Evolutionary conservation across 2,329 filamentous ascomycete species (phyloP), one percentile per base, ranked within the genome.

Genomic region (Aureobasidium vineae): DNA sequence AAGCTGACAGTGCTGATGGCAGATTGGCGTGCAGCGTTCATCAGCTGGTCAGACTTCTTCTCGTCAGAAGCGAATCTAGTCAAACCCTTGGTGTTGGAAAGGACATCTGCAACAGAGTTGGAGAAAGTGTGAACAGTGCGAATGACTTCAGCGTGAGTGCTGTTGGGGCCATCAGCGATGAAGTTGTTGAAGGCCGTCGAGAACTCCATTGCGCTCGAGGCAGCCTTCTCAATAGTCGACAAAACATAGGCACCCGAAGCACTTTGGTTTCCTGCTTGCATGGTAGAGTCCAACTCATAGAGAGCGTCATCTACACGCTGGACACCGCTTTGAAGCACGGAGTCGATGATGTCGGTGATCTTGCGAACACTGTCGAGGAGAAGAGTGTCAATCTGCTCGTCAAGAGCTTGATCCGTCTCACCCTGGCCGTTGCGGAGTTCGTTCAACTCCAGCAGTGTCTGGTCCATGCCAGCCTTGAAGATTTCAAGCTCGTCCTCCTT

Each of bases 211-310:
- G 95, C 92, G 70, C 88, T 96, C 11, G 92, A 88, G 8, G 93
- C 95, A 0, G 95, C 93, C 81, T 98, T 99, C 76, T 99, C 95
- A 67, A 98, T 93, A 77, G 98, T 94, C 1, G 94, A 98, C 60
- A 99, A 83, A 15, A 99, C 93, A 75, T 96, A 98, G 1, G 94
- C 87, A 16, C 95, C 92, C 47, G 93, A 96, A 0, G 95, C 95
- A 74, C 96, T 99, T 80, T 98, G 95, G 80, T 99, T 99, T 77
- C 95, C 95, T 47, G 94, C 95, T 77, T 98, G 94, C 92, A 98
- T 98, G 23, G 90, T 90, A 23, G 95, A 98, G 78, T 99, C 95
- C 50, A 99, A 84, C 78, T 99, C 95, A 79, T 99, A 99, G 41
- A 99, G 83, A 50, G 95, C 92, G 78, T 99, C 95, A 73, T 99